Conservation (phyloP, 2,329 filamentous ascomycete genomes). For the Elsinoe batatas region DNA sequence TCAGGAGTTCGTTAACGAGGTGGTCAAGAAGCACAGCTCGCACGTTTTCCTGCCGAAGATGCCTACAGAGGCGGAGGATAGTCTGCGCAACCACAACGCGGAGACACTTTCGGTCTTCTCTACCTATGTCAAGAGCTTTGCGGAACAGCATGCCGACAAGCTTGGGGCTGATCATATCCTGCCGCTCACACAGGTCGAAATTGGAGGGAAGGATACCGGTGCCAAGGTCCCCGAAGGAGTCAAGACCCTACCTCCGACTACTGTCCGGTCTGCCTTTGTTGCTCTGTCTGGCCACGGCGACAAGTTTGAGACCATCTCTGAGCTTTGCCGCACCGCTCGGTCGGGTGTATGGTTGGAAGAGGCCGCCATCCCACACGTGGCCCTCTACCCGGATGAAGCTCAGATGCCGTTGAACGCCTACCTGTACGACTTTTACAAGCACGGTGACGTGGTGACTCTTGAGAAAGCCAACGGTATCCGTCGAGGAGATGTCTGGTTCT, state of each 20-base stretch:
- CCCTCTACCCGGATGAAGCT: slow-evolving; percentile 48
- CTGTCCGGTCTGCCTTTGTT: slow-evolving; percentile 57
- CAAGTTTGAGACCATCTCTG: slow-evolving; percentile 52
- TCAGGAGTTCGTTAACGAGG: slow-evolving; percentile 37
- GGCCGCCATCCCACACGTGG: slow-evolving; percentile 59
- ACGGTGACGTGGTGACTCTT: slow-evolving; percentile 54
- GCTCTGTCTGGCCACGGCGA: slow-evolving; percentile 61
- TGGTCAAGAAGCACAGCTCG: slow-evolving; percentile 50
- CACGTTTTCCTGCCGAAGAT: slow-evolving; percentile 56
- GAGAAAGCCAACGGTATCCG: slow-evolving; percentile 57
- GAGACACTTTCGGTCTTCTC: slow-evolving; percentile 57
- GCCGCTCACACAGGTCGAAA: slow-evolving; percentile 48
- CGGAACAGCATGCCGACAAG: slow-evolving; percentile 50
- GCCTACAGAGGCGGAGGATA: slow-evolving; percentile 45
- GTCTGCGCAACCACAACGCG: slow-evolving; percentile 54
- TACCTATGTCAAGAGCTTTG: slow-evolving; percentile 59
- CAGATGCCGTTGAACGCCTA: slow-evolving; percentile 54
- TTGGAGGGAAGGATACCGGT: slow-evolving; percentile 25
- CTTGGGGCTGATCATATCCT: slow-evolving; percentile 41
- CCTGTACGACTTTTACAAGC: slow-evolving; percentile 66
- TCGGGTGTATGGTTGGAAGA: slow-evolving; percentile 65
- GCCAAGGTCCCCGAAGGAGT: neutral
- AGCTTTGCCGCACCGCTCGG: slow-evolving; percentile 57
- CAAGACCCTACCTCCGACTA: slow-evolving; percentile 30
- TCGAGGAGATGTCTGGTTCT: slow-evolving; percentile 60